These are phyloP conservation scores for Colletotrichum destructivum DNA, from an alignment of 2,329 filamentous ascomycete genomes.

Conservation along the genomic window DNA sequence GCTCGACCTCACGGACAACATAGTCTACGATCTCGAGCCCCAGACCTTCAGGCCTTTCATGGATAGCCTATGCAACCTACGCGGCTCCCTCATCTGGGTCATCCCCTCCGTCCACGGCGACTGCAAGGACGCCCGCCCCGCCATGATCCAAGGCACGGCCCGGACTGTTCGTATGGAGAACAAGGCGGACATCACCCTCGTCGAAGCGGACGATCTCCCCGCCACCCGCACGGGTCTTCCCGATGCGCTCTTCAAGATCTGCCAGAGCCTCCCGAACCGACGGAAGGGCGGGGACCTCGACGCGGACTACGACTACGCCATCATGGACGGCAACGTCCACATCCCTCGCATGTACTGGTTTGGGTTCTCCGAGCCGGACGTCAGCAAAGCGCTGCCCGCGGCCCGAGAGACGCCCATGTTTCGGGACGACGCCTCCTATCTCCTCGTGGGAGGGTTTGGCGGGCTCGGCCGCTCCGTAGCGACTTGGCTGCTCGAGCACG, in stretches of 20 bases:
- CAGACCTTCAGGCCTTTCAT: conserved; percentile 31
- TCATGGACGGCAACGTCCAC: conserved; percentile 47
- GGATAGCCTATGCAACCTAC: conserved; percentile 29
- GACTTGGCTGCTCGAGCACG: conserved; percentile 50
- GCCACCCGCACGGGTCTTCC: not conserved
- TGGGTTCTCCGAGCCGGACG: conserved; percentile 11
- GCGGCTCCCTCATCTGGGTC: conserved; percentile 49
- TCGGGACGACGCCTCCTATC: conserved; percentile 42
- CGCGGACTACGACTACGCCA: conserved; percentile 51
- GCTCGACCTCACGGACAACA: conserved; percentile 47
- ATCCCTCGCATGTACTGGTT: conserved; percentile 45
- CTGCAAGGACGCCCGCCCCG: conserved; percentile 48
- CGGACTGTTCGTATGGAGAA: conserved; percentile 51
- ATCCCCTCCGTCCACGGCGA: conserved; percentile 47
- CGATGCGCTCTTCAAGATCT: not conserved
- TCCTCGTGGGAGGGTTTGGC: conserved; percentile 52
- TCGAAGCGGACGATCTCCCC: conserved; percentile 1
- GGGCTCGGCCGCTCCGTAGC: conserved; percentile 50
- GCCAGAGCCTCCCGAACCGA: conserved; percentile 7
- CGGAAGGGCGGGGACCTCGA: conserved; percentile 39
- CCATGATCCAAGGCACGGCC: conserved; percentile 48
- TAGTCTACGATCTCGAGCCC: conserved; percentile 46
- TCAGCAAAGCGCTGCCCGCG: conserved; percentile 46
- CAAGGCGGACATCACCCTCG: conserved; percentile 44
- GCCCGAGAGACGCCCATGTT: conserved; percentile 41